Evolutionary conservation across 257 asterid species (phyloP).

Genomic region (Penstemon barbatus): DNA sequence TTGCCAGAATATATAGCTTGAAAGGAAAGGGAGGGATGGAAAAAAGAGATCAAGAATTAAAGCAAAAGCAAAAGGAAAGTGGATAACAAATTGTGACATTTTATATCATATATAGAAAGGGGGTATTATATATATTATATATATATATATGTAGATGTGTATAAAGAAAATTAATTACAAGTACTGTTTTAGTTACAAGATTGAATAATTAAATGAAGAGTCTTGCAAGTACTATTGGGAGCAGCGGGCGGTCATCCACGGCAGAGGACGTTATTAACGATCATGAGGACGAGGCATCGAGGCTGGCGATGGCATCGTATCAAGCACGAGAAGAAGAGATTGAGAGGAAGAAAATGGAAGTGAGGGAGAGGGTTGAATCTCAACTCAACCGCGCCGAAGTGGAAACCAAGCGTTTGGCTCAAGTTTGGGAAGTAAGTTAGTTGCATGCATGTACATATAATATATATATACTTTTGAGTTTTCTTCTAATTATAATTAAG

Average conservation of each 20-base stretch:
- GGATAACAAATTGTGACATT: slow-evolving; percentile 23
- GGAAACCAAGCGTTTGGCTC: slow-evolving; percentile 66
- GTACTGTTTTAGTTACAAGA: neutral
- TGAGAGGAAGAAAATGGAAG: slow-evolving; percentile 73
- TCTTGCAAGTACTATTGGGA: slow-evolving; percentile 43
- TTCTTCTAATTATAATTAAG: too few species aligned
- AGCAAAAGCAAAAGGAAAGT: slow-evolving; percentile 55
- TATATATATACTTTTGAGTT: too few species aligned
- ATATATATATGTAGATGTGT: slow-evolving; percentile 21
- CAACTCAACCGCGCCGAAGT: slow-evolving; percentile 80
- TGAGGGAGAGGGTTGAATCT: slow-evolving; percentile 65
- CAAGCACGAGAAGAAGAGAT: slow-evolving; percentile 80
- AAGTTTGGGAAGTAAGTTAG: slow-evolving; percentile 68
- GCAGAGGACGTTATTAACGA: slow-evolving; percentile 25
- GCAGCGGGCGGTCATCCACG: slow-evolving; percentile 57
- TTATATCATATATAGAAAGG: neutral
- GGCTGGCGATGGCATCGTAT: slow-evolving; percentile 51
- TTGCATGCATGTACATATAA: too few species aligned
- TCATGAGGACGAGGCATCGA: slow-evolving; percentile 67
- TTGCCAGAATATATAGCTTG: slow-evolving; percentile 40
- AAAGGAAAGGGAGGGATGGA: slow-evolving; percentile 48
- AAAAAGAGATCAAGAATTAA: slow-evolving; percentile 43
- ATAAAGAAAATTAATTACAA: neutral
- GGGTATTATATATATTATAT: neutral
- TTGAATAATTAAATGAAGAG: slow-evolving; percentile 46